phyloP scores from a whole-genome alignment of 2,329 filamentous ascomycete species.

The Aspergillus thermomutatus region DNA sequence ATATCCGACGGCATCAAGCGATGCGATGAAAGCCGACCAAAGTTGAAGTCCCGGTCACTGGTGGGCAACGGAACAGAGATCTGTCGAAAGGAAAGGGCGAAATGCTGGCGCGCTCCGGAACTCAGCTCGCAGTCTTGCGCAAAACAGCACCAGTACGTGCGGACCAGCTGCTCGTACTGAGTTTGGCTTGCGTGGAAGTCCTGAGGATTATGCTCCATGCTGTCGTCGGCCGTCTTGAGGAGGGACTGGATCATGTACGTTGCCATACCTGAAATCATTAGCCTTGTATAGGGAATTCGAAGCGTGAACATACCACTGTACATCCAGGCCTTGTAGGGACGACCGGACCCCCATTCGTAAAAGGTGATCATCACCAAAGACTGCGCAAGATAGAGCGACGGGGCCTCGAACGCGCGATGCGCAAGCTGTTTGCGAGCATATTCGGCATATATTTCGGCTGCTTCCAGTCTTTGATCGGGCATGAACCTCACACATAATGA shows the following conservation, averaged over 20 bases:
- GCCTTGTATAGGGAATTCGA: background rate
- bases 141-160: conserved; percentile 38
- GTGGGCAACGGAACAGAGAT: conserved; percentile 36
- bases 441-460: conserved; percentile 29
- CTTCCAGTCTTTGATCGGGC: conserved; percentile 18
- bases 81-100: conserved; percentile 35
- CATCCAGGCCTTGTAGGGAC: conserved; percentile 38
- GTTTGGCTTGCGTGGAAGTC: conserved; percentile 31
- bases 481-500: conserved; percentile 35
- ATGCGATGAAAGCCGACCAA: conserved; percentile 21
- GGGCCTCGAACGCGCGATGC: conserved; percentile 29
- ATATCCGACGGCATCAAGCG: conserved; percentile 31
- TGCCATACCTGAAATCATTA: conserved; percentile 28
- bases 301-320: conserved; percentile 29
- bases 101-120: conserved; percentile 36
- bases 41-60: conserved; percentile 35
- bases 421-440: conserved; percentile 32
- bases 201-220: conserved; percentile 34
- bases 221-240: conserved; percentile 35
- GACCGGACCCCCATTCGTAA: conserved; percentile 36
- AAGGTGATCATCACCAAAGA: conserved; percentile 35
- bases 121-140: conserved; percentile 38
- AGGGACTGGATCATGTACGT: conserved; percentile 39
- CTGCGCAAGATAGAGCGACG: conserved; percentile 34
- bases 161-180: conserved; percentile 37